phyloP scores from a whole-genome alignment of 108 stramenopile genomes.

The Cyclotella sp. region DNA sequence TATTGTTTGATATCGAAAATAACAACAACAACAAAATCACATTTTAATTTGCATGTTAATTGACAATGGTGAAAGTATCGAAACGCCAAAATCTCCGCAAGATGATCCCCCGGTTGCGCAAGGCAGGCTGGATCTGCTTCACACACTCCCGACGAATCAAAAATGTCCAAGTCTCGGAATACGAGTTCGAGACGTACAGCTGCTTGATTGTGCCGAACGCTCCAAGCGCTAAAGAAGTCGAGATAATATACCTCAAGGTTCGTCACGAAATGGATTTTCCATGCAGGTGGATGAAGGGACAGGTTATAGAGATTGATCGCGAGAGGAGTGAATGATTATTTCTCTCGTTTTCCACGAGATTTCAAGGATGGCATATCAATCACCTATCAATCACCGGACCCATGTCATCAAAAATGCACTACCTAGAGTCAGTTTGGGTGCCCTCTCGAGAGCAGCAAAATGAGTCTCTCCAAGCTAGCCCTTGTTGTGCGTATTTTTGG shows the following conservation, averaged over 20 bases:
- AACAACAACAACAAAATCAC: background rate
- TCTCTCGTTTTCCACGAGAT: too few relatives aligned
- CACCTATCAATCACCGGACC: too few relatives aligned
- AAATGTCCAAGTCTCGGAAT: background rate
- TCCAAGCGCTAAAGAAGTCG: background rate
- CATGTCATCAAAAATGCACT: too few relatives aligned
- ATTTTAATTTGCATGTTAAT: background rate
- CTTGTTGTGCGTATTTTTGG: too few relatives aligned
- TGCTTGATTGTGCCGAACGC: slow-evolving; percentile 2
- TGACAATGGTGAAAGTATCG: background rate
- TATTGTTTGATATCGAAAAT: background rate
- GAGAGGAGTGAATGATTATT: too few relatives aligned
- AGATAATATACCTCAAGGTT: background rate
- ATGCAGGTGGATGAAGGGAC: slow-evolving; percentile 8
- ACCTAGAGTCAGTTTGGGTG: too few relatives aligned
- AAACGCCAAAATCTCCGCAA: background rate
- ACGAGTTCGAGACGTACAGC: background rate
- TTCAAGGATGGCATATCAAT: too few relatives aligned
- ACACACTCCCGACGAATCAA: too few relatives aligned
- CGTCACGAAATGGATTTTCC: slow-evolving; percentile 9
- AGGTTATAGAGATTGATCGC: background rate
- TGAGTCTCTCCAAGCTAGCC: too few relatives aligned
- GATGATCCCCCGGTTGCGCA: background rate
- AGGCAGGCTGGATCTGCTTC: background rate
- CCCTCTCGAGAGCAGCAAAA: too few relatives aligned